Percentiles rank a stretch among this genome's conserved stretches.
phyloP scores from a whole-genome alignment of 2,329 filamentous ascomycete species.

The Pestalotiopsis sp. region DNA sequence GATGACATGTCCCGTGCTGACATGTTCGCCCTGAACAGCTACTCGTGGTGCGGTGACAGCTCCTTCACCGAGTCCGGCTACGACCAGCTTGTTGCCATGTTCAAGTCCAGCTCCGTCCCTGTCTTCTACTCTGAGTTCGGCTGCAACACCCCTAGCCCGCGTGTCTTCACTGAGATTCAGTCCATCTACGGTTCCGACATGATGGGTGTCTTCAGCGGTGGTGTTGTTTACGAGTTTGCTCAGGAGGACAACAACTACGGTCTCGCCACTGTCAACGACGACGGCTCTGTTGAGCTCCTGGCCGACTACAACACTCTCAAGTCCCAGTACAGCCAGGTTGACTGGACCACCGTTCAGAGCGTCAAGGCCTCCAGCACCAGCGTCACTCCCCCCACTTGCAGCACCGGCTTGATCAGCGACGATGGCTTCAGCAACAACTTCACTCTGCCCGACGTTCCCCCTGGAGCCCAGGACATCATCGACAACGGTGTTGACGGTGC shows the following conservation, averaged over 20 bases:
- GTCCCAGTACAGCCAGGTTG: constrained; percentile 73
- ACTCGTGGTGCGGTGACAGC: constrained; percentile 72
- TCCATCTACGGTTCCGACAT: constrained; percentile 74
- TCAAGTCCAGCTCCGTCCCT: constrained; percentile 68
- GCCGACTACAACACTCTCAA: constrained; percentile 75
- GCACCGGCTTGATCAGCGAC: constrained; percentile 65
- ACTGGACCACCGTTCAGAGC: constrained; percentile 69
- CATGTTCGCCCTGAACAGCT: constrained; percentile 78
- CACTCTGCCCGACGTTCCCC: constrained; percentile 70
- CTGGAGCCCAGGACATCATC: constrained; percentile 72
- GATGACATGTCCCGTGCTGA: constrained; percentile 68
- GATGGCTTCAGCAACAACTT: constrained; percentile 78
- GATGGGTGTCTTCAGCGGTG: constrained; percentile 70
- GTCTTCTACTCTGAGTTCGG: constrained; percentile 84
- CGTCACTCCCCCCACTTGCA: constrained; percentile 66
- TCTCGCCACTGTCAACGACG: constrained; percentile 63
- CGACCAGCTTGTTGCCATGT: constrained; percentile 64
- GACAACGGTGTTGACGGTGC: constrained; percentile 71
- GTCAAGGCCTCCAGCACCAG: constrained; percentile 60
- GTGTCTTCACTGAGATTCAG: constrained; percentile 75
- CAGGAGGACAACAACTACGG: constrained; percentile 71
- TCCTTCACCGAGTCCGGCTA: constrained; percentile 66
- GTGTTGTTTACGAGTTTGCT: constrained; percentile 80
- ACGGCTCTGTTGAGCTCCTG: constrained; percentile 60
- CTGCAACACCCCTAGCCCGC: constrained; percentile 73